A percentile compares a stretch with the other conserved stretches of the same genome.
phyloP scores from a whole-genome alignment of 169 alveolate species.

The Cryptosporidium meleagridis region DNA sequence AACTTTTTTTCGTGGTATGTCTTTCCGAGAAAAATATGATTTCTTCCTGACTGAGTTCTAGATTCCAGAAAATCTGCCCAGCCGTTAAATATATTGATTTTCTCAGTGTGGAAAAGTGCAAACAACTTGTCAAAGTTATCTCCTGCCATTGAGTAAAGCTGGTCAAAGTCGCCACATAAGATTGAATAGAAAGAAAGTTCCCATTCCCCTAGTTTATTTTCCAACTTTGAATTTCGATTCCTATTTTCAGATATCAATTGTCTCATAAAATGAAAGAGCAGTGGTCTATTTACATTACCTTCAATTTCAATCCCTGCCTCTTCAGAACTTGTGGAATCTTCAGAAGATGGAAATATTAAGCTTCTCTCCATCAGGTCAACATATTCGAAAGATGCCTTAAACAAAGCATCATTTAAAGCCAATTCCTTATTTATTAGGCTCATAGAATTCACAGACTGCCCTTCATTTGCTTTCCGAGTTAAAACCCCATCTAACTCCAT shows the following conservation, averaged over 20 bases:
- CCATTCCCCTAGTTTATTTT: slow-evolving; percentile 35
- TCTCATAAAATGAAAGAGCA: slow-evolving; percentile 17
- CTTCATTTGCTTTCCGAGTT: background rate
- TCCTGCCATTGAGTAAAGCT: background rate
- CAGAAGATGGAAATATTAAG: slow-evolving; percentile 31
- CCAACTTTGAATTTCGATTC: background rate
- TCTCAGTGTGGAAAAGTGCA: slow-evolving; percentile 56
- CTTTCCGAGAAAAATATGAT: slow-evolving; percentile 32
- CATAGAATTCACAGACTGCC: background rate
- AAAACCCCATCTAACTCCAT: background rate
- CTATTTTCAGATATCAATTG: slow-evolving; percentile 1
- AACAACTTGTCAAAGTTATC: slow-evolving; percentile 54
- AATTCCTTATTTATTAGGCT: slow-evolving; percentile 20
- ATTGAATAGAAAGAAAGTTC: slow-evolving; percentile 28
- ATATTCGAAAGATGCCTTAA: slow-evolving; percentile 48
- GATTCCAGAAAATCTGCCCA: slow-evolving; percentile 62
- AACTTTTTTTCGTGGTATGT: background rate
- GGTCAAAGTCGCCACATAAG: slow-evolving; percentile 60
- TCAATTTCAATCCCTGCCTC: background rate
- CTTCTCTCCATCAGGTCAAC: slow-evolving; percentile 46
- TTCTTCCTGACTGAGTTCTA: slow-evolving; percentile 42
- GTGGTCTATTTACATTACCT: slow-evolving; percentile 38
- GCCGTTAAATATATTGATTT: slow-evolving; percentile 40
- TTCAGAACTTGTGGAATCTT: background rate
- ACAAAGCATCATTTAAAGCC: slow-evolving; percentile 33